These are phyloP conservation scores for Pisolithus thermaeus DNA, from an alignment of 1,284 basidiomycete genomes.

Conservation along the genomic window DNA sequence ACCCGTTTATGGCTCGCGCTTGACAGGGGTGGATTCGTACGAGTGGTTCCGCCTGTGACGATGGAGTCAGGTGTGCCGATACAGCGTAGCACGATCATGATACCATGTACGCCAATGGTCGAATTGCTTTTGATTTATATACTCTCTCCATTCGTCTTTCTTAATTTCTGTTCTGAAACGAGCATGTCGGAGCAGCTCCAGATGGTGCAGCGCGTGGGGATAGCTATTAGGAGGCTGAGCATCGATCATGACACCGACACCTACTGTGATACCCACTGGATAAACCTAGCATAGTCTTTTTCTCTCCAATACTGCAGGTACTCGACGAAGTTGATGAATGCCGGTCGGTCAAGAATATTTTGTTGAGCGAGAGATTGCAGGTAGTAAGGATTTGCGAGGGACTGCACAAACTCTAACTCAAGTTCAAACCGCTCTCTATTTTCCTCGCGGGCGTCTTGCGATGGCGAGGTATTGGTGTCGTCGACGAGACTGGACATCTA, in stretches of 20 bases:
- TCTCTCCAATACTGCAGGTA: slow-evolving; percentile 88
- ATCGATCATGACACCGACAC: slow-evolving; percentile 6
- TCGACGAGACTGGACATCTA: slow-evolving; percentile 7
- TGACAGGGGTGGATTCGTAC: slow-evolving; percentile 10
- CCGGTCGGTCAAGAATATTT: slow-evolving; percentile 75
- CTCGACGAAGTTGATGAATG: slow-evolving; percentile 81
- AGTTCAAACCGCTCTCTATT: slow-evolving; percentile 86
- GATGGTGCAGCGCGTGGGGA: slow-evolving; percentile 79
- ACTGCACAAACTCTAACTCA: slow-evolving; percentile 91
- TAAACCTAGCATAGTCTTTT: slow-evolving; percentile 85
- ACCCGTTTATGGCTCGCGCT: neutral
- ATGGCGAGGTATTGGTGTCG: slow-evolving; percentile 16
- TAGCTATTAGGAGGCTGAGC: slow-evolving; percentile 44
- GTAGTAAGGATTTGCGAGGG: slow-evolving; percentile 93
- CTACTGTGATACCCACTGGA: slow-evolving; percentile 55
- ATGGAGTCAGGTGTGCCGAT: neutral
- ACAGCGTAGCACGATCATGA: slow-evolving; percentile 5
- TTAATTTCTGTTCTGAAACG: slow-evolving; percentile 71
- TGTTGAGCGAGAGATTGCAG: slow-evolving; percentile 84
- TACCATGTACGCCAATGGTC: slow-evolving; percentile 84
- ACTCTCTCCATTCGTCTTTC: slow-evolving; percentile 72
- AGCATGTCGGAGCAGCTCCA: slow-evolving; percentile 72
- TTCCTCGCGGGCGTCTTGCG: slow-evolving; percentile 50
- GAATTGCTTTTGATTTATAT: slow-evolving; percentile 75
- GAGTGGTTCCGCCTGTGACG: slow-evolving; percentile 24